These are phyloP conservation scores for Phyllosticta capitalensis DNA, from an alignment of 2,329 filamentous ascomycete species.

Conservation along the genomic window DNA sequence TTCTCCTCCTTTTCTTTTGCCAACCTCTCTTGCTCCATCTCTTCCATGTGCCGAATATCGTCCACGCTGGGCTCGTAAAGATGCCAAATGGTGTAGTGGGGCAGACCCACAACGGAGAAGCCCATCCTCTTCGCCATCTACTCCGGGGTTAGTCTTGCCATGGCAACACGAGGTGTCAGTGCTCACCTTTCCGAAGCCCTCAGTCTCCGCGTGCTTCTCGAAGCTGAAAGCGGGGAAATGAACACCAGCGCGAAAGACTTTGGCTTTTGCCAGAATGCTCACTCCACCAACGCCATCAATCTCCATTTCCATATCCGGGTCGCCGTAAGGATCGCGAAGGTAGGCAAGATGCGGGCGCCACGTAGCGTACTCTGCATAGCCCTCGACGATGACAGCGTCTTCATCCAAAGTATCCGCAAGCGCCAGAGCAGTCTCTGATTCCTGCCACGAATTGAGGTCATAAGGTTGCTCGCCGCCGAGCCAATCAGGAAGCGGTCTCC, in stretches of 20 bases:
- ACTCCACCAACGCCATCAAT: constrained; percentile 97
- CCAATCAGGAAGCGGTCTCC: constrained; percentile 98
- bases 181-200: constrained; percentile 92
- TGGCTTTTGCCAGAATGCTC: constrained; percentile 91
- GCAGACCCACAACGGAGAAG: constrained; percentile 88
- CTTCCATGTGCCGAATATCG: constrained; percentile 95
- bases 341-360: constrained; percentile 97
- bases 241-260: constrained; percentile 87
- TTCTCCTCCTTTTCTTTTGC: constrained; percentile 72
- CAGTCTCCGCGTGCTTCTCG: constrained; percentile 95
- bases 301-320: constrained; percentile 99
- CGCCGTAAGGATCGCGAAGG: constrained; percentile 89
- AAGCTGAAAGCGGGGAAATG: constrained; percentile 99
- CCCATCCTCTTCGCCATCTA: constrained; percentile 97
- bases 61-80: constrained; percentile 98
- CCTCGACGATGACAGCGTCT: constrained; percentile 96
- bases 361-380: constrained; percentile 96
- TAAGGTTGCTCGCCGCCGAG: constrained; percentile 97
- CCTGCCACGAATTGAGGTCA: constrained; percentile 97
- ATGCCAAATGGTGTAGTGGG: constrained; percentile 99
- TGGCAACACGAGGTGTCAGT: not conserved
- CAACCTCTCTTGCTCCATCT: constrained; percentile 85
- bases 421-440: constrained; percentile 90
- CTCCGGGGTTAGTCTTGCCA: constrained; percentile 18
- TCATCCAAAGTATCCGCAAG: constrained; percentile 93